Evolutionary conservation across 2,329 filamentous ascomycete species (phyloP), one percentile per base, ranked within the genome.

Genomic region (Curvularia lunata): DNA sequence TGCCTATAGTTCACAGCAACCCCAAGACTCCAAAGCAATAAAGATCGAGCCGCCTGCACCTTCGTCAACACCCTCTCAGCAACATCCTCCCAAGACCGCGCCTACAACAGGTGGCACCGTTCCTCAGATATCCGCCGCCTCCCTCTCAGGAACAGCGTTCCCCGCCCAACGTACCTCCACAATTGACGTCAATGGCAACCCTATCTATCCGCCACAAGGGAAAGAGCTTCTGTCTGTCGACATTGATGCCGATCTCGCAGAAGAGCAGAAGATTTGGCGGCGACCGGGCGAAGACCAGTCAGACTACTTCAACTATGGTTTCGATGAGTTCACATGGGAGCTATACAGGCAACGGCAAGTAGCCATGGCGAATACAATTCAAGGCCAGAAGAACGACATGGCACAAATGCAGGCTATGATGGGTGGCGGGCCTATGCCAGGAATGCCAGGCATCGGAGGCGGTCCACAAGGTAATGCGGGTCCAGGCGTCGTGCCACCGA

Each of bases 231-330:
- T 67, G 1, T 78, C 80, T 46, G 68, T 84, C 51, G 81, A 84
- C 62, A 80, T 85, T 61, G 82, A 84, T 61, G 80, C 81, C 46
- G 80, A 83, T 62, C 74, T 83, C 19, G 81, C 83, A 52, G 91
- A 92, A 69, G 81, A 85, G 62, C 91, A 93, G 62, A 98, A 97
- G 77, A 93, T 94, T 18, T 99, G 95, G 95, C 88, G 95, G 43
- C 89, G 93, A 64, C 95, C 95, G 0, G 95, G 95, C 46, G 93
- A 94, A 10, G 95, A 99, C 71, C 87, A 97, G 53, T 95, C 91
- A 58, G 95, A 99, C 76, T 98, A 96, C 80, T 98, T 98, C 85
- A 98, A 98, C 81, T 98, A 98, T 78, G 94, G 94, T 57, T 98
- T 98, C 73, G 94, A 98, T 79, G 94, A 98, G 78, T 98, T 97